A percentile compares a stretch with the other conserved stretches of the same genome.
These are phyloP conservation scores for Clarireedia hainanense DNA, from an alignment of 2,329 filamentous ascomycete species.

Conservation along the genomic window DNA sequence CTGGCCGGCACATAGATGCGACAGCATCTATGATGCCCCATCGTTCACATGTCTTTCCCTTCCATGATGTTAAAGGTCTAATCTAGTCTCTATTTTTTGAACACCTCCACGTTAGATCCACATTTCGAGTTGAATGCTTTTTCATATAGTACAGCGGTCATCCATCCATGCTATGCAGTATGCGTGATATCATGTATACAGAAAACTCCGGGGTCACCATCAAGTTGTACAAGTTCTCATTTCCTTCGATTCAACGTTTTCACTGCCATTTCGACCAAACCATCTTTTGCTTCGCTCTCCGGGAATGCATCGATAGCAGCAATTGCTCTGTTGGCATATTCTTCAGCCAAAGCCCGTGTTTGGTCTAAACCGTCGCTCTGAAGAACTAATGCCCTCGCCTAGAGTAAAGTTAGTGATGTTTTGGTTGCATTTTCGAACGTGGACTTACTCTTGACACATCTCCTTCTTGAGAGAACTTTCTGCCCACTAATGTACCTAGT, in stretches of 20 bases:
- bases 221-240: conserved; percentile 33
- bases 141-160: conserved; percentile 3
- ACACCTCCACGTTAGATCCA: neutral
- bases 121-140: conserved; percentile 4
- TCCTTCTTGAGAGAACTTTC: conserved; percentile 78
- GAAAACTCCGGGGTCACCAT: neutral
- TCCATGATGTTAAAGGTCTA: neutral
- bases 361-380: conserved; percentile 84
- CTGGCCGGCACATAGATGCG: too few species aligned
- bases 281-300: conserved; percentile 88
- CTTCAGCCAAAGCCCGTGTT: conserved; percentile 80
- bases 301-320: conserved; percentile 78
- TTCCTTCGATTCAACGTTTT: conserved; percentile 88
- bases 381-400: conserved; percentile 83
- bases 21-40: too few species aligned
- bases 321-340: conserved; percentile 84
- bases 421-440: neutral
- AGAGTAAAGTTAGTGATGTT: conserved; percentile 13
- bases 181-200: conserved; percentile 13
- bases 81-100: neutral
- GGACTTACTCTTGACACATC: conserved; percentile 75
- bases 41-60: too few species aligned
- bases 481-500: conserved; percentile 78
- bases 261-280: conserved; percentile 85
- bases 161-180: neutral